Evolutionary conservation across 805 yeast species (phyloP).

Genomic region (Teunomyces tritomae): DNA sequence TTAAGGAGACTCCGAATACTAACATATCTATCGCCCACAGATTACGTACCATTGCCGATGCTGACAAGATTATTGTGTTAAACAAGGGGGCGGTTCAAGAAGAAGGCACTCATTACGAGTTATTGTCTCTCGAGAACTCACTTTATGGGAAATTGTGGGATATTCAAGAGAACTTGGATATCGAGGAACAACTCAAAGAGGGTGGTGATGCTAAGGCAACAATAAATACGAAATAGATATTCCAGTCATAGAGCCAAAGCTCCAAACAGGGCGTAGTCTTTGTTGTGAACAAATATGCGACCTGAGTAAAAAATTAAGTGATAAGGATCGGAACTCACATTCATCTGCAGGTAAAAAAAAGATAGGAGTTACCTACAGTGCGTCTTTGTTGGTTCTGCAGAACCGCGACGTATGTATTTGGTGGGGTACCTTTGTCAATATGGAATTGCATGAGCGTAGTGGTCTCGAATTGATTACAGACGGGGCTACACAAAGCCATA

Average conservation of each 20-base stretch:
- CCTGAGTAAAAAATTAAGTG: not conserved
- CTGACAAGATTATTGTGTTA: slow-evolving; percentile 89
- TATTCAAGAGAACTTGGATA: slow-evolving; percentile 75
- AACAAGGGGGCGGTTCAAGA: slow-evolving; percentile 77
- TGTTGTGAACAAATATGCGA: not conserved
- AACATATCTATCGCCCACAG: slow-evolving; percentile 93
- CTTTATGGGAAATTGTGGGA: slow-evolving; percentile 84
- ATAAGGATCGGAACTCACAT: not conserved
- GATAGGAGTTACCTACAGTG: not conserved
- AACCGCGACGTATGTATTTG: no score
- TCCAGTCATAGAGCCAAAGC: not conserved
- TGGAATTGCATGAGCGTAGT: no score
- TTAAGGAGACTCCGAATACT: slow-evolving; percentile 58
- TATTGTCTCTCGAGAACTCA: slow-evolving; percentile 54
- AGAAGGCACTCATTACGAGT: slow-evolving; percentile 76
- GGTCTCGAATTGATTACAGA: no score
- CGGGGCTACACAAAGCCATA: no score
- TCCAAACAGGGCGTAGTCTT: not conserved
- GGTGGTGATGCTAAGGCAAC: not conserved
- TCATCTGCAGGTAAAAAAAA: not conserved
- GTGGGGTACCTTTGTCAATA: no score
- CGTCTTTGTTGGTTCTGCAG: no score
- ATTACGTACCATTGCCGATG: slow-evolving; percentile 87
- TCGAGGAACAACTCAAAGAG: slow-evolving; percentile 10
- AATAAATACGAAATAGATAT: not conserved